Base-by-base conservation (phyloP, 192 early-diverging fungal species). In the Podila verticillata region DNA sequence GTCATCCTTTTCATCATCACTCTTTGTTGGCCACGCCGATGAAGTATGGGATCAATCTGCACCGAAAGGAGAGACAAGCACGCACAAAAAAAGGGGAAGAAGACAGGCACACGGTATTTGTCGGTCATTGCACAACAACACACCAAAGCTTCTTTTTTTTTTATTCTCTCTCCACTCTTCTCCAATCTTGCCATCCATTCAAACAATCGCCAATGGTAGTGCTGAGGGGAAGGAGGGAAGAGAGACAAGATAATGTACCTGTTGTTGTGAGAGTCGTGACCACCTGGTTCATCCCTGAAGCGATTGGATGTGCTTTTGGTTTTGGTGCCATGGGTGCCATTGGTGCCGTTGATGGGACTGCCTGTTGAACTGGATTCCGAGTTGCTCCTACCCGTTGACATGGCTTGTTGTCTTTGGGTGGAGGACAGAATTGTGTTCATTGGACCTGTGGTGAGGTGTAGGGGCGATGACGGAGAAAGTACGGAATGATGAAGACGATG, bases 371-470 rank as follows among this genome's bases (percentile, higher is more conserved):
- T 54, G 20, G 20, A n/a, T 5, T 54, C 51, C 24, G 51, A 9
- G 51, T 7, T 54, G 22, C 51, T 54, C 24, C 51, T 54, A n/a
- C 51, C 51, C 51, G 51, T 22, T 54, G 51, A 54, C 20, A 54
- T 26, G n/a, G 51, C n/a, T 5, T 54, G 51, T 24, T 54, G 51
- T 54, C 51, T 54, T 26, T 54, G 51, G 51, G 51, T 3, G 24
- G 51, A 54, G 22, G 51, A 54, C 51, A 54, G 51, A 17, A 54
- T 54, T n/a, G 51, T 54, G 51, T 54, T 54, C 51, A 54, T 54
- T 54, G 51, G 51, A 19, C 51, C 51, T 54, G 24, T 10, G 20
- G 6, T 19, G 51, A 54, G 20, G 22, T n/a, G 9, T n/a, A 54
- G 20, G 51, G 51, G 20, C 4, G 49, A 1, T 54, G 22, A 47